Evolutionary conservation across 495 filamentous ascomycete genomes (phyloP), one percentile per base, ranked within the genome.

Genomic region (Durotheca rogersii): DNA sequence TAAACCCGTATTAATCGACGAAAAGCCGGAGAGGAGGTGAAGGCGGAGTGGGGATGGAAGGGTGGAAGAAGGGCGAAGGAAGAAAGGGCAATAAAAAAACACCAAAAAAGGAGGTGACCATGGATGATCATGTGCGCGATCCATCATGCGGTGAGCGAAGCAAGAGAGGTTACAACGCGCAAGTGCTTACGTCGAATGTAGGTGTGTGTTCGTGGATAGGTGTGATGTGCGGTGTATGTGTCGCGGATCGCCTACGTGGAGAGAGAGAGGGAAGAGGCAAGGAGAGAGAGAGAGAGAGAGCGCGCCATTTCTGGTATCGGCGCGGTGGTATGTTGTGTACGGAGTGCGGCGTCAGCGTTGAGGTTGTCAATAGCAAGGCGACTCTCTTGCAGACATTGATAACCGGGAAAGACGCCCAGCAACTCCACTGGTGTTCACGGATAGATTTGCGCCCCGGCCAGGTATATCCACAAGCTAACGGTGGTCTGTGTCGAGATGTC

Each of bases 111-210:
- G 45, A 48, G 56, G 49, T 58, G 48, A 32, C 50, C 36, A 51
- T 59, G 41, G 56, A 9, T 50, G 50, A 48, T 59, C 56, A 59
- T 59, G 56, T 59, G 56, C 51, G 25, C 40, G 41, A 50, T 17
- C 41, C 36, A 54, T 51, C 43, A 44, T 59, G 56, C 56, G 56
- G 56, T 59, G 56, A 59, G 56, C 35, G 25, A 50, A 44, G 56
- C 45, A 46, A 30, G 39, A 42, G 17, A 36, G 47, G 50, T 54
- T 50, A 37, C 50, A 54, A 53, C 33, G 45, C 50, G 25, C 48
- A 53, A 59, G 56, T 27, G 56, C 56, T 59, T 50, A 54, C 56
- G 54, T 45, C 34, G 32, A 21, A 46, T 37, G 43, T 53, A 58
- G 9, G 9, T 4, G 9, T 9, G 23, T 4, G 4, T 9, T 27